A percentile compares a stretch with the other conserved stretches of the same genome.
phyloP scores from a whole-genome alignment of 257 asterid species.

The Jacaranda copaia region DNA sequence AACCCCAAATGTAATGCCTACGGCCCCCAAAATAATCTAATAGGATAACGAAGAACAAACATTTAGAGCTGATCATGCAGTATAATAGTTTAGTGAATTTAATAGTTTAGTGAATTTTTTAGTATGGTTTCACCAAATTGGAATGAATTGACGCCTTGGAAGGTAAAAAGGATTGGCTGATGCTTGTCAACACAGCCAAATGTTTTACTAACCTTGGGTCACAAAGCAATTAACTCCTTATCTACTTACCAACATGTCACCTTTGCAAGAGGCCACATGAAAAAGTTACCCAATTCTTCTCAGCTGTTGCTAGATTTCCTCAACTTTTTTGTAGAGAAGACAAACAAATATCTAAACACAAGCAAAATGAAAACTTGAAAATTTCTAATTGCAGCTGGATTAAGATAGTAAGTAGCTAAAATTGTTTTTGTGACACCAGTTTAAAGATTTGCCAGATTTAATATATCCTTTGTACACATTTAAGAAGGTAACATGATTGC shows the following conservation, averaged over 20 bases:
- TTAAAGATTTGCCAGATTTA: constrained; percentile 81
- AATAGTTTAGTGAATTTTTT: no score
- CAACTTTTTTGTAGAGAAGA: constrained; percentile 64
- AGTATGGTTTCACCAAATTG: no score
- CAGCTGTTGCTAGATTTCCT: constrained; percentile 81
- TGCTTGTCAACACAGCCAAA: no score
- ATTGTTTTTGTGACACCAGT: constrained; percentile 96
- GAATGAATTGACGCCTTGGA: no score
- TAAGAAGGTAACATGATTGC: constrained; percentile 90
- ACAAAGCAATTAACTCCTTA: background rate
- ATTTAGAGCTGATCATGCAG: no score
- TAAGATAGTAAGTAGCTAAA: constrained; percentile 62
- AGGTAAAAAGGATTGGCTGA: no score
- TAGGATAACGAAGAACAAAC: no score
- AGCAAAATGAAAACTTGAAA: constrained; percentile 28
- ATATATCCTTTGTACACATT: constrained; percentile 89
- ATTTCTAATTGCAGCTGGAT: constrained; percentile 9
- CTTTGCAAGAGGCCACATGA: constrained; percentile 84
- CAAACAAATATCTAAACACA: constrained; percentile 24
- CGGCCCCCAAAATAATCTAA: no score
- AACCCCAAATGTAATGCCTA: no score
- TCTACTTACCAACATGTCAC: constrained; percentile 69
- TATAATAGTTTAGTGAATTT: no score
- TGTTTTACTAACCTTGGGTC: no score
- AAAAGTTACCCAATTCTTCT: constrained; percentile 75